Percentiles rank a stretch among this genome's conserved stretches.
Evolutionary conservation across 257 asterid genomes (phyloP).

Genomic region (Capsicum chinense): DNA sequence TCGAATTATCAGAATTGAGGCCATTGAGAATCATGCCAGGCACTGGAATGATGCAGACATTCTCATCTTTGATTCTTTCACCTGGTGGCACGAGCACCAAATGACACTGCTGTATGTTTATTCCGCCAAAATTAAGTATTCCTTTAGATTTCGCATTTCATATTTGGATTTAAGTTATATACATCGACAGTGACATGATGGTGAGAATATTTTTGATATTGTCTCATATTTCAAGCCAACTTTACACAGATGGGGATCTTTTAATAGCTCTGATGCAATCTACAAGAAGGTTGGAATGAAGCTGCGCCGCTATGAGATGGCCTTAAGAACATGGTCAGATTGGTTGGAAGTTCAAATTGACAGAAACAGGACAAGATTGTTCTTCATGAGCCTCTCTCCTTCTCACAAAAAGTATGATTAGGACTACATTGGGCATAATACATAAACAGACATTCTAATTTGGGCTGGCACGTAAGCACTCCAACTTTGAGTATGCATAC

Average conservation of each 20-base stretch:
- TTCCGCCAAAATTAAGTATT: background rate
- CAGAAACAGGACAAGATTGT: slow-evolving; percentile 44
- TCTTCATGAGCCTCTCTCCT: slow-evolving; percentile 59
- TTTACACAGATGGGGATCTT: slow-evolving; percentile 55
- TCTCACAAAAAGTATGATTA: slow-evolving; percentile 39
- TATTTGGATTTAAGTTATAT: no score
- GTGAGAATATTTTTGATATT: background rate
- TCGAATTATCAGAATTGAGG: slow-evolving; percentile 40
- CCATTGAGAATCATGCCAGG: slow-evolving; percentile 54
- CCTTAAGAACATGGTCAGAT: slow-evolving; percentile 56
- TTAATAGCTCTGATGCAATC: slow-evolving; percentile 41
- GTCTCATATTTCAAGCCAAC: background rate
- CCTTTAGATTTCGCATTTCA: background rate
- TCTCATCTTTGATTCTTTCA: slow-evolving; percentile 50
- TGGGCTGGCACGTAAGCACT: no score
- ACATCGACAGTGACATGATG: background rate
- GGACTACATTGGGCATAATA: background rate
- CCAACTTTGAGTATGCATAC: no score
- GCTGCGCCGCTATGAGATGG: slow-evolving; percentile 48
- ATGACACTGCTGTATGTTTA: slow-evolving; percentile 51
- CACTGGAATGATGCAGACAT: slow-evolving; percentile 56
- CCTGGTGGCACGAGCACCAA: slow-evolving; percentile 50
- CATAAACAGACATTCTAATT: no score
- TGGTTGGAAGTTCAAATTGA: slow-evolving; percentile 54
- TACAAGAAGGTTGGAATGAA: slow-evolving; percentile 40